A percentile compares a stretch with the other conserved stretches of the same genome.
These are phyloP conservation scores for Halocafeteria seosinensis DNA, from an alignment of 108 stramenopile species.

Conservation along the genomic window DNA sequence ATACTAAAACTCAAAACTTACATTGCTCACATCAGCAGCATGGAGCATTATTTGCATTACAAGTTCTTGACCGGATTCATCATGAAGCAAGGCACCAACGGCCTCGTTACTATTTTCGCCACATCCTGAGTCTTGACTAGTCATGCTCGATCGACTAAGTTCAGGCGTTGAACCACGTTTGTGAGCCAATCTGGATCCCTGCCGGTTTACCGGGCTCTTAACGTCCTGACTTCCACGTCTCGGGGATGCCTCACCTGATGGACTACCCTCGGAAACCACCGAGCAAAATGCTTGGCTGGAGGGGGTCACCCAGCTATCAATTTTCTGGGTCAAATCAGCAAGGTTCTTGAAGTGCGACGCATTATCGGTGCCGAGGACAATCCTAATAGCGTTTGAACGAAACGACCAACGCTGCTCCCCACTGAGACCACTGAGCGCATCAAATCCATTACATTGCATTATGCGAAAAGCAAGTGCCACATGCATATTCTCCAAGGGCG, in stretches of 20 bases:
- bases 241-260: neutral
- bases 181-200: too few species aligned
- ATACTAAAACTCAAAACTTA: too few species aligned
- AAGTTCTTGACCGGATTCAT: neutral
- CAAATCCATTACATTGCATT: neutral
- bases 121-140: too few species aligned
- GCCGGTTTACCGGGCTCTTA: too few species aligned
- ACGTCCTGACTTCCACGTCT: too few species aligned
- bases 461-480: constrained; percentile 13
- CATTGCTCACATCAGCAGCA: constrained; percentile 21
- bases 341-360: constrained; percentile 4
- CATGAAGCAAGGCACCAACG: neutral
- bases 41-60: constrained; percentile 11
- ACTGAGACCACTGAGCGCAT: neutral
- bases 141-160: too few species aligned
- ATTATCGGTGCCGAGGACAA: constrained; percentile 13
- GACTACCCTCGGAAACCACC: too few species aligned
- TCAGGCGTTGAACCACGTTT: too few species aligned
- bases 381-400: neutral
- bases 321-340: neutral
- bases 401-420: neutral
- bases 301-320: too few species aligned
- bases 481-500: constrained; percentile 26
- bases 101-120: too few species aligned
- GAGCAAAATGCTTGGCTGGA: too few species aligned